These are phyloP conservation scores for Crassisporium funariophilum DNA, from an alignment of 768 basidiomycete genomes.

Conservation along the genomic window DNA sequence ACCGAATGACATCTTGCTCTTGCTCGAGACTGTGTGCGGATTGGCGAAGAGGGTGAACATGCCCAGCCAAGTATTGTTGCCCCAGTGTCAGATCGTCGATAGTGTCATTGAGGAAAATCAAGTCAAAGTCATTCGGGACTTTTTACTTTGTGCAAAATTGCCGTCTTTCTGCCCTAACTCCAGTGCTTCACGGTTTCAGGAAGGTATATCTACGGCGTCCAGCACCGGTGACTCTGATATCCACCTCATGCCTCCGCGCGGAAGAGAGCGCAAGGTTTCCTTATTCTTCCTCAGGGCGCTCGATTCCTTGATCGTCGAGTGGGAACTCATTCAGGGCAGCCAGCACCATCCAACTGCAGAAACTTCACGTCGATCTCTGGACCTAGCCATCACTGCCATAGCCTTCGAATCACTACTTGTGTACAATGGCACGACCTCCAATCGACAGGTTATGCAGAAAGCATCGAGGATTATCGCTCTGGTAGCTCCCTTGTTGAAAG, in stretches of 20 bases:
- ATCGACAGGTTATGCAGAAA: constrained; percentile 61
- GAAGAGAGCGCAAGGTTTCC: constrained; percentile 64
- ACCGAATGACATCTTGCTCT: constrained; percentile 58
- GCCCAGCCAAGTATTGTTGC: constrained; percentile 55
- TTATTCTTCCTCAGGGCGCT: constrained; percentile 64
- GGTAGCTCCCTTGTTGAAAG: constrained; percentile 40
- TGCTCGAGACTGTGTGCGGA: constrained; percentile 69
- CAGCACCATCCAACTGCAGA: constrained; percentile 56
- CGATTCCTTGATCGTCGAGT: constrained; percentile 49
- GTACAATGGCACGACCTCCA: constrained; percentile 64
- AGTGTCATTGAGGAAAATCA: constrained; percentile 59
- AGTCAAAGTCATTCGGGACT: constrained; percentile 66
- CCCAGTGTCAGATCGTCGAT: constrained; percentile 67
- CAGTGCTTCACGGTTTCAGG: too few species aligned
- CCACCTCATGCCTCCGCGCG: constrained; percentile 43
- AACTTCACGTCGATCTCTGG: constrained; percentile 64
- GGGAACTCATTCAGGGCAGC: constrained; percentile 39
- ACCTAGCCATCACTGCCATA: constrained; percentile 66
- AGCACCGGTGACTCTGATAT: constrained; percentile 5
- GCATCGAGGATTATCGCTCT: constrained; percentile 53
- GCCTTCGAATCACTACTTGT: constrained; percentile 68
- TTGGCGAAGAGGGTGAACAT: constrained; percentile 48
- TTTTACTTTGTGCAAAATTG: constrained; percentile 64
- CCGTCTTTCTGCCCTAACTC: constrained; percentile 37
- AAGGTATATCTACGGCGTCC: neutral